These are phyloP conservation scores for Candida sp. DNA, from an alignment of 1,139 yeast genomes.

Conservation along the genomic window DNA sequence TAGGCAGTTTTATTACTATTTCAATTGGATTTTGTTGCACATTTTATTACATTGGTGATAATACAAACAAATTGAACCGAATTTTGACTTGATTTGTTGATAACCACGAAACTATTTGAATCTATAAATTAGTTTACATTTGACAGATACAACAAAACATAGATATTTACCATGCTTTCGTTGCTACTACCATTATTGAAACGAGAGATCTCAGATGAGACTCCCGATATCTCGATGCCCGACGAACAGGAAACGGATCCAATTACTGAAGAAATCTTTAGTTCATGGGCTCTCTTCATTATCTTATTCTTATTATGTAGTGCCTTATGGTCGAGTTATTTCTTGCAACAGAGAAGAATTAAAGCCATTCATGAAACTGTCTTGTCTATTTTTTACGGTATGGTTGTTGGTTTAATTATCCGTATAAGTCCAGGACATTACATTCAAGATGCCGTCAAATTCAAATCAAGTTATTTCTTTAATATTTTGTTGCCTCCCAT, in stretches of 20 bases:
- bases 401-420: constrained; percentile 90
- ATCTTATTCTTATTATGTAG: constrained; percentile 74
- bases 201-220: constrained; percentile 30
- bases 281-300: constrained; percentile 96
- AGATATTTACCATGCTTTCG: not conserved
- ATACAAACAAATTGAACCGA: too few relatives aligned
- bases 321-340: constrained; percentile 95
- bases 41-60: too few relatives aligned
- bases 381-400: constrained; percentile 91
- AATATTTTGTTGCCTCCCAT: constrained; percentile 94
- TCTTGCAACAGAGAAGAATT: constrained; percentile 84
- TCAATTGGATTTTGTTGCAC: too few relatives aligned
- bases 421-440: constrained; percentile 93
- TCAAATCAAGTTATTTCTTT: constrained; percentile 92
- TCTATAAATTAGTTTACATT: too few relatives aligned
- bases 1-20: too few relatives aligned
- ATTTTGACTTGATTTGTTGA: too few relatives aligned
- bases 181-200: constrained; percentile 16
- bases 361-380: constrained; percentile 98
- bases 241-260: constrained; percentile 61
- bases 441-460: constrained; percentile 95
- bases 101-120: too few relatives aligned
- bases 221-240: constrained; percentile 48
- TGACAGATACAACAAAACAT: too few relatives aligned
- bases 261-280: constrained; percentile 91